phyloP scores from a whole-genome alignment of 2,329 filamentous ascomycete genomes.

The Scedosporium boydii region DNA sequence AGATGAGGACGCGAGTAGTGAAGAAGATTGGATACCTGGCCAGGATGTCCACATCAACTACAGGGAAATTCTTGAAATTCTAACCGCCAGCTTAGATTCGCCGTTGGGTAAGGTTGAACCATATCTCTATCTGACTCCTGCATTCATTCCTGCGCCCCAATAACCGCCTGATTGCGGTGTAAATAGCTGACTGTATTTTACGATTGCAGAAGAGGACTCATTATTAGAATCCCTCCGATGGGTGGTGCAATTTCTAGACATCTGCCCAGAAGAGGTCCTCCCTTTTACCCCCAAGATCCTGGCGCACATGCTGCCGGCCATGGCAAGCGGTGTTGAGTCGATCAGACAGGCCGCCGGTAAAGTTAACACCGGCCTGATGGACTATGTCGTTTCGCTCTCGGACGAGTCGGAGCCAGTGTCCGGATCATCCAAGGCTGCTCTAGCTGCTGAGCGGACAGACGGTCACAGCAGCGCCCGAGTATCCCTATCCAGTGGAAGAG shows the following conservation, averaged over 20 bases:
- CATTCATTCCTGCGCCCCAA: slow-evolving; percentile 7
- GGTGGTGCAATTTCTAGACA: slow-evolving; percentile 95
- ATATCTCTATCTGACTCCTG: neutral
- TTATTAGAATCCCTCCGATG: slow-evolving; percentile 84
- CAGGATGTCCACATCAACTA: slow-evolving; percentile 96
- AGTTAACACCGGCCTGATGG: slow-evolving; percentile 85
- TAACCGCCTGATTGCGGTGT: no score
- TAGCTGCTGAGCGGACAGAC: slow-evolving; percentile 35
- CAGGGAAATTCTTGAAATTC: slow-evolving; percentile 80
- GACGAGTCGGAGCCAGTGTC: slow-evolving; percentile 47
- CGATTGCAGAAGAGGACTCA: slow-evolving; percentile 68
- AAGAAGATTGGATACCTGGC: slow-evolving; percentile 94
- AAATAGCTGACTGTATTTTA: slow-evolving; percentile 8
- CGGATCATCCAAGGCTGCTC: slow-evolving; percentile 26
- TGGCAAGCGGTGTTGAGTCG: slow-evolving; percentile 83
- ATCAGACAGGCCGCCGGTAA: slow-evolving; percentile 81
- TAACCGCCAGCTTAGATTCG: slow-evolving; percentile 81
- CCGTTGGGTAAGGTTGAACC: slow-evolving; percentile 50
- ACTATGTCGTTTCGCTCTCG: slow-evolving; percentile 86
- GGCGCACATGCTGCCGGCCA: slow-evolving; percentile 83
- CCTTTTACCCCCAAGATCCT: slow-evolving; percentile 89
- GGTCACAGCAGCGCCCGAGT: slow-evolving; percentile 38
- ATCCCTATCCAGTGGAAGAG: slow-evolving; percentile 43
- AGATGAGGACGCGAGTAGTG: slow-evolving; percentile 52
- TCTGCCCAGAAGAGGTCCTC: slow-evolving; percentile 92